Conservation (phyloP, 805 yeast genomes). For the Blastobotrys chiropterorum region DNA sequence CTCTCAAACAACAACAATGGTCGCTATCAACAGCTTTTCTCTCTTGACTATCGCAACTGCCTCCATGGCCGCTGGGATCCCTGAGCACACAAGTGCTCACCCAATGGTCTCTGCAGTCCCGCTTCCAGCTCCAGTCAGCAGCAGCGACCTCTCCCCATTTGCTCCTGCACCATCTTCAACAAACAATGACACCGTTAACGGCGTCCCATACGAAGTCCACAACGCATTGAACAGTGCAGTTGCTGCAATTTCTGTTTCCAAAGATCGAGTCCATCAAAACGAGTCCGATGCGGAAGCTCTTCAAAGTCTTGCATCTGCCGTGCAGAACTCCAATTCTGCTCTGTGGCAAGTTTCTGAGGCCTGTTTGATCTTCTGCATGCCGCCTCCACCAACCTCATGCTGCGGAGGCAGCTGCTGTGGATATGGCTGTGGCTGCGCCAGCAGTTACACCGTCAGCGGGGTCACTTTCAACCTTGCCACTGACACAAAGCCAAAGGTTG, state of each 20-base stretch:
- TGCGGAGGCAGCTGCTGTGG: background rate
- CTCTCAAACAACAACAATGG: background rate
- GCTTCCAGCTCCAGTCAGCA: background rate
- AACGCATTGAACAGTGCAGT: background rate
- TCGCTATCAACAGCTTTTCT: background rate
- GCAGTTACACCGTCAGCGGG: background rate
- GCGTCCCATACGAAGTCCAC: background rate
- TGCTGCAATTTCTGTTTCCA: background rate
- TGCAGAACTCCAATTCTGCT: slow-evolving; percentile 9
- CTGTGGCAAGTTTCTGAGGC: slow-evolving; percentile 12
- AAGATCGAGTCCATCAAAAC: background rate
- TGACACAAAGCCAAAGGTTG: background rate
- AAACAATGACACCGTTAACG: background rate
- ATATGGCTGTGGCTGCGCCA: background rate
- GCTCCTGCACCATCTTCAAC: background rate
- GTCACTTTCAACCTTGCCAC: background rate
- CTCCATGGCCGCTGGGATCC: background rate
- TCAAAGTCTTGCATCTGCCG: slow-evolving; percentile 5
- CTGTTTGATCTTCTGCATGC: slow-evolving; percentile 3
- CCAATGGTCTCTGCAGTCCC: background rate
- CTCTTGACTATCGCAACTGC: background rate
- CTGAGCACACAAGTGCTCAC: background rate
- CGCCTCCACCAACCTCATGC: background rate
- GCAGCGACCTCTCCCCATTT: background rate
- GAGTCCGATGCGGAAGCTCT: background rate